Base-by-base conservation (phyloP, 768 basidiomycete genomes). In the Russula ochroleuca region DNA sequence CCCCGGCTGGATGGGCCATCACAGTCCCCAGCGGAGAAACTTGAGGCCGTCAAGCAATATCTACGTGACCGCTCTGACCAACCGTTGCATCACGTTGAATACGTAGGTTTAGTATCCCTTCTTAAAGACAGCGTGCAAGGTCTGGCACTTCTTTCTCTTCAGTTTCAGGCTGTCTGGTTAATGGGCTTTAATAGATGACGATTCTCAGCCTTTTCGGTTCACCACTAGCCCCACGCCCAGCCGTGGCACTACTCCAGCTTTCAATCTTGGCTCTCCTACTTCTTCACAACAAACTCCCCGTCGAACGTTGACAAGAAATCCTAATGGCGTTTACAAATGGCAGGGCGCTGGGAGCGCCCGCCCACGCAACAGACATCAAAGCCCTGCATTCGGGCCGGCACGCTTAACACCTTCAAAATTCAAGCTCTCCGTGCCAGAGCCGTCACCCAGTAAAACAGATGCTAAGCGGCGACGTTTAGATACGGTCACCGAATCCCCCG, bases 301-400 rank as follows among this genome's bases (percentile, higher is more conserved):
- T 19, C 85, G 80, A 70, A 84, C 80, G 11, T 75, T 92, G 8
- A 71, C 79, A 23, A 83, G 77, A 70, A 92, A 92, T 69, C 90
- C 90, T 0, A 92, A 92, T 70, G 90, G 90, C 23, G 70, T 75
- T 38, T 87, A 87, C 73, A 79, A 80, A 53, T 90, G 86, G 86
- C 81, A 85, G 67, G 90, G 90, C n/a, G 86, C 78, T 37, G 88
- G 89, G 48, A 90, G 87, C 68, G 84, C 90, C 14, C 85, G 81
- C 68, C 75, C 78, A 21, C 81, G 82, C 52, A 90, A 88, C 72
- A 85, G 88, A 48, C 88, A 84, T 70, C 80, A 83, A 57, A 89
- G 88, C 10, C 88, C 89, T 51, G 86, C 85, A 5, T 90, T 92
- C 70, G 83, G 85, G 5, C 52, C 70, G 1, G 78, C 85, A 23